Conservation (phyloP, 495 filamentous ascomycete genomes). For the Penicillium steckii region DNA sequence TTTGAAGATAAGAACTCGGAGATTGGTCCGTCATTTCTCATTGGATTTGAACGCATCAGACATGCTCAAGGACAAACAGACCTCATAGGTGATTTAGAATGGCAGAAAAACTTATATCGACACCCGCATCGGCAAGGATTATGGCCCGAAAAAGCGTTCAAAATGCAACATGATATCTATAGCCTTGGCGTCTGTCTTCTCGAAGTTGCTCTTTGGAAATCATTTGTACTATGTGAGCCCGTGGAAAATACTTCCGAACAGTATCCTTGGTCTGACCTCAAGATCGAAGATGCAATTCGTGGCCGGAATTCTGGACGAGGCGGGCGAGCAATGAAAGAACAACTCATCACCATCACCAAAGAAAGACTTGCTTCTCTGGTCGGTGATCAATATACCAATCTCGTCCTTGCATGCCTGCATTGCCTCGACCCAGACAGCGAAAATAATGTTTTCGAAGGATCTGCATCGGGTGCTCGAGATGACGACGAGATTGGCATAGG, state of each 20-base stretch:
- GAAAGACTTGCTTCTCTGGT: slow-evolving; percentile 24
- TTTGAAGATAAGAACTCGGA: slow-evolving; percentile 17
- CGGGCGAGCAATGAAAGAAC: too few species aligned
- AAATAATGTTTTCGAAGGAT: slow-evolving; percentile 48
- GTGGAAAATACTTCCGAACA: neutral
- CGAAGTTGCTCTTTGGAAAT: slow-evolving; percentile 60
- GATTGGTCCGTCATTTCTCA: slow-evolving; percentile 28
- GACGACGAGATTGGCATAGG: slow-evolving; percentile 48
- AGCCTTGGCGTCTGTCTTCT: slow-evolving; percentile 60
- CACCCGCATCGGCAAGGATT: slow-evolving; percentile 54
- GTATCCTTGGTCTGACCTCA: neutral
- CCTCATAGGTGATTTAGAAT: slow-evolving; percentile 36
- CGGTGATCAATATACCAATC: slow-evolving; percentile 37
- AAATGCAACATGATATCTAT: slow-evolving; percentile 67
- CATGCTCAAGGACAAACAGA: slow-evolving; percentile 34
- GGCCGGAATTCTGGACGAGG: too few species aligned
- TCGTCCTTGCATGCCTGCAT: slow-evolving; percentile 54
- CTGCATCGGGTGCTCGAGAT: slow-evolving; percentile 46
- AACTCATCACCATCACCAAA: too few species aligned
- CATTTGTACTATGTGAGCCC: slow-evolving; percentile 25
- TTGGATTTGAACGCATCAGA: slow-evolving; percentile 47
- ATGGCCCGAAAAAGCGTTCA: slow-evolving; percentile 37
- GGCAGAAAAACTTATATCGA: slow-evolving; percentile 54
- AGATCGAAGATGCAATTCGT: neutral
- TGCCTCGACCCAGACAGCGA: slow-evolving; percentile 52